These are phyloP conservation scores for Podospora pseudocomata DNA, from an alignment of 495 filamentous ascomycete species.

Conservation along the genomic window DNA sequence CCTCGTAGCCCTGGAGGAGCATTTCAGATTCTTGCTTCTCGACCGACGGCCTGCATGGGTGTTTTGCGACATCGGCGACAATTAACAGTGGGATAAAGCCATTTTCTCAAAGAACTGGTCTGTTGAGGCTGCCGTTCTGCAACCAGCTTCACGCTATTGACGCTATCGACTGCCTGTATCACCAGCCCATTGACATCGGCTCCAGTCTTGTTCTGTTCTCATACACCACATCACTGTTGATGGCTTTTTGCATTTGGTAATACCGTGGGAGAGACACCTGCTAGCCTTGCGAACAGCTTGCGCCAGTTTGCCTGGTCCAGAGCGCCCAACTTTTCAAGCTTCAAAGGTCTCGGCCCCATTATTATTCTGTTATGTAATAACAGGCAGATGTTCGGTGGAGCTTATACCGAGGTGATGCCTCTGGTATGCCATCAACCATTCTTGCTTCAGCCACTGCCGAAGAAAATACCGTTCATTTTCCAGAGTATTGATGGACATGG, in stretches of 20 bases:
- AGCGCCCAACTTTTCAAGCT: background rate
- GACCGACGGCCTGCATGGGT: background rate
- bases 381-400: background rate
- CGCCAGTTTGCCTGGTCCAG: background rate
- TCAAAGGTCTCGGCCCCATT: background rate
- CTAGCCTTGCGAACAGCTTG: background rate
- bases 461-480: too few species aligned
- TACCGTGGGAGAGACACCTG: background rate
- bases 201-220: background rate
- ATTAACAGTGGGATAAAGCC: background rate
- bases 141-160: background rate
- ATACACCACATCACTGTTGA: background rate
- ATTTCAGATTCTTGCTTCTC: background rate
- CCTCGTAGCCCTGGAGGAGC: background rate
- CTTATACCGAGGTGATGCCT: background rate
- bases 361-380: background rate
- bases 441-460: background rate
- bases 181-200: background rate
- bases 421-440: background rate
- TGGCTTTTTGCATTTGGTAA: background rate
- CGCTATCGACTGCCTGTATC: background rate
- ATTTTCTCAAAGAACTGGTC: background rate
- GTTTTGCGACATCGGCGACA: conserved; percentile 1
- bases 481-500: too few species aligned
- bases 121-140: background rate